Percentiles rank a stretch among this genome's conserved stretches.
Conservation (phyloP, 148 eudicot genomes). For the Camellia granthamiana region DNA sequence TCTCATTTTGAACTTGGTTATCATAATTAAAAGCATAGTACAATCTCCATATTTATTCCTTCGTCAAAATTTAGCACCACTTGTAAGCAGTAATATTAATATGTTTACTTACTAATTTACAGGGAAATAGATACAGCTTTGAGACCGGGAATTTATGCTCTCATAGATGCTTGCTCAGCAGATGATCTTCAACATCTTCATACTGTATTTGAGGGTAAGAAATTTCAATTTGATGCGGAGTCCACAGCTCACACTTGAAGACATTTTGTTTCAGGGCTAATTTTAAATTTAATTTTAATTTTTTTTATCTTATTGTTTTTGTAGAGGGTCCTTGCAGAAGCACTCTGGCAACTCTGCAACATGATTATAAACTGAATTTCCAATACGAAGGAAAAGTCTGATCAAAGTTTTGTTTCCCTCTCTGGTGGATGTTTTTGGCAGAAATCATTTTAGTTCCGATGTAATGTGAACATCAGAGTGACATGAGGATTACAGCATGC, state of each 20-base stretch:
- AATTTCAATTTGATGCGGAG: background rate
- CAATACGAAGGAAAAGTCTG: constrained; percentile 90
- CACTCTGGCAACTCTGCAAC: constrained; percentile 70
- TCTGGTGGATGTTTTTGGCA: background rate
- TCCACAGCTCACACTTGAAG: background rate
- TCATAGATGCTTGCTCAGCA: constrained; percentile 78
- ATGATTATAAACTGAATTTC: constrained; percentile 72
- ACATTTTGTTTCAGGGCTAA: background rate
- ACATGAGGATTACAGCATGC: background rate
- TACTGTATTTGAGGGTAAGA: constrained; percentile 78
- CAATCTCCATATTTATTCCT: background rate
- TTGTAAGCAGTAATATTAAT: background rate
- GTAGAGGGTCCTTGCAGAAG: constrained; percentile 97
- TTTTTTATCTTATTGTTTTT: constrained; percentile 16
- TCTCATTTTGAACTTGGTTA: constrained; percentile 3
- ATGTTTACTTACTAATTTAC: constrained; percentile 4
- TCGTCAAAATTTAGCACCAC: background rate
- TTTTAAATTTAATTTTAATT: background rate
- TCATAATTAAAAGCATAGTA: background rate
- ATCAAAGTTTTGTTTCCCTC: background rate
- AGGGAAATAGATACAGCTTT: constrained; percentile 93
- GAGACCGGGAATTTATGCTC: constrained; percentile 86
- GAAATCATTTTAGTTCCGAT: background rate
- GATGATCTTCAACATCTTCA: constrained; percentile 91
- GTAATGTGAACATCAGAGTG: background rate